These are phyloP conservation scores for Aspergillus sclerotiicarbonarius DNA, from an alignment of 495 filamentous ascomycete genomes.

Conservation along the genomic window DNA sequence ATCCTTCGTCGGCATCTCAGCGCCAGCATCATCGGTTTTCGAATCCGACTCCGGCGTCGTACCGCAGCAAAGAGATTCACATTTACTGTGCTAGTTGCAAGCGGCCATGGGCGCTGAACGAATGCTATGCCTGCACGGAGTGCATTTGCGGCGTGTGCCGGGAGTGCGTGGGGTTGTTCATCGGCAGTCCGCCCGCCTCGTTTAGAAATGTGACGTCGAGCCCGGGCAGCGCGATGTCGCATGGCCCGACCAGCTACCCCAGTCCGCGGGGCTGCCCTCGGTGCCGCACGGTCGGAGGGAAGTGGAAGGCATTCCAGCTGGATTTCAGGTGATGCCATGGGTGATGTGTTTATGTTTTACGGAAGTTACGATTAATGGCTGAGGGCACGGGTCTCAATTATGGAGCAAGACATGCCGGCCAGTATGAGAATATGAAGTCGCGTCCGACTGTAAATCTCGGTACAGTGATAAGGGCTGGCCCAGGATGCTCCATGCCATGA, in stretches of 20 bases:
- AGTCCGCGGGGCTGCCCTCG: conserved; percentile 48
- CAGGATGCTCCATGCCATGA: not conserved
- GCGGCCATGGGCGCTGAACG: conserved; percentile 65
- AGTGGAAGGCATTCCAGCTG: conserved; percentile 55
- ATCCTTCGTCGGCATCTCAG: conserved; percentile 36
- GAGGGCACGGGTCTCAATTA: conserved; percentile 23
- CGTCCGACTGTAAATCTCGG: conserved; percentile 1
- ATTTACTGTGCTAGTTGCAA: conserved; percentile 88
- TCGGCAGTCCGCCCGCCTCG: conserved; percentile 46
- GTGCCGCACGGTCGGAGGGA: conserved; percentile 48
- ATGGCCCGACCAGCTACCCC: conserved; percentile 42
- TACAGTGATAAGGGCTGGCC: not conserved
- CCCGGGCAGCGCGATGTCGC: conserved; percentile 35
- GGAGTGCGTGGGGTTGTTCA: conserved; percentile 78
- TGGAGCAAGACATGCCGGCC: conserved; percentile 18
- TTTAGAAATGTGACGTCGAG: conserved; percentile 44
- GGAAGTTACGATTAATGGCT: conserved; percentile 42
- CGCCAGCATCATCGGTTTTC: conserved; percentile 50
- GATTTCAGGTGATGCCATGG: conserved; percentile 44
- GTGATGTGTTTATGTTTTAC: conserved; percentile 28
- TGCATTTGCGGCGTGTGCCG: conserved; percentile 90
- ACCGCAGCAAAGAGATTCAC: conserved; percentile 59
- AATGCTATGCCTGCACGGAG: conserved; percentile 89
- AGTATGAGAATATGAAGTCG: conserved; percentile 8
- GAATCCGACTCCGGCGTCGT: conserved; percentile 44